phyloP scores from a whole-genome alignment of 768 basidiomycete genomes.

The Boletales sp. region DNA sequence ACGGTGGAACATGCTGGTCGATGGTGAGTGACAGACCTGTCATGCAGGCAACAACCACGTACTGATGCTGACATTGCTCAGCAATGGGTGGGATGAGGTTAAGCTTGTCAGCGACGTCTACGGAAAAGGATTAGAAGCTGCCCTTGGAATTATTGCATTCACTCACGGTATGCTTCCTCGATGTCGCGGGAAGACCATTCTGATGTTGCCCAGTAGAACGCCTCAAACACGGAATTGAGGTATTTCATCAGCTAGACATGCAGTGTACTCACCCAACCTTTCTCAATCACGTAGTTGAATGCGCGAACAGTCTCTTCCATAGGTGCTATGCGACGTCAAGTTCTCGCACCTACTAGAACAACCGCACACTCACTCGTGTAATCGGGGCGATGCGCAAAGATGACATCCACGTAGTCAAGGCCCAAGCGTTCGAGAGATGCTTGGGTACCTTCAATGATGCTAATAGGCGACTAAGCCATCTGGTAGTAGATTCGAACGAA shows the following conservation, averaged over 20 bases:
- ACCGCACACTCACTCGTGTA: conserved; percentile 23
- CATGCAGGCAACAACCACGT: conserved; percentile 1
- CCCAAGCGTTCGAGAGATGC: conserved; percentile 48
- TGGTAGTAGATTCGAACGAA: not conserved
- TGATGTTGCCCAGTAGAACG: conserved; percentile 48
- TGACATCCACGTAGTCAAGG: conserved; percentile 51
- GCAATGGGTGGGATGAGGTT: conserved; percentile 47
- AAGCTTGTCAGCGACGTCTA: conserved; percentile 48
- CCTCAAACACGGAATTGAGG: conserved; percentile 13
- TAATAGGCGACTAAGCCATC: conserved; percentile 9
- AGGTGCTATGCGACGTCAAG: conserved; percentile 28
- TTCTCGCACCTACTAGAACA: not conserved
- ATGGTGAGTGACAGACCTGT: not conserved
- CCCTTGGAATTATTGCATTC: not conserved
- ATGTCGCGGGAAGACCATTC: conserved; percentile 56
- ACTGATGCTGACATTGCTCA: conserved; percentile 52
- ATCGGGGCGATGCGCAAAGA: conserved; percentile 50
- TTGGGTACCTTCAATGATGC: conserved; percentile 54
- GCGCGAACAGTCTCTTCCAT: conserved; percentile 58
- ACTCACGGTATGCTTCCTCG: conserved; percentile 39
- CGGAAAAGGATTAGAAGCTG: not conserved
- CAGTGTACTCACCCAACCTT: conserved; percentile 37
- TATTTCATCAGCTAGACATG: not conserved
- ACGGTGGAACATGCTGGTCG: conserved; percentile 46
- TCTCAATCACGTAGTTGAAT: conserved; percentile 52